These are phyloP conservation scores for Euryodendron excelsum DNA, from an alignment of 148 eudicot genomes.

Conservation along the genomic window DNA sequence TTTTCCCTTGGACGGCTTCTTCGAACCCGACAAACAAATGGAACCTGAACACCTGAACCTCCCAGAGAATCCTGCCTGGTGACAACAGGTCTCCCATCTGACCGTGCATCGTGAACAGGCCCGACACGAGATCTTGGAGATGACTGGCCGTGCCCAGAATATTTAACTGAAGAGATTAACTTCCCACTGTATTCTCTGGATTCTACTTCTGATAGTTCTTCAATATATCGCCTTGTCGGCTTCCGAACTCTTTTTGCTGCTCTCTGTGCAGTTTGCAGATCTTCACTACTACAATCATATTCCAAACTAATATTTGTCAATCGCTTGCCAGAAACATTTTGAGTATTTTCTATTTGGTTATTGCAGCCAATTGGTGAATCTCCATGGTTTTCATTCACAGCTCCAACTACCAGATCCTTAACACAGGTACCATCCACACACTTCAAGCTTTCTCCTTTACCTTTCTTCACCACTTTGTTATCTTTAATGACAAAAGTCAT, in stretches of 20 bases:
- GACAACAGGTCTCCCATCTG: conserved; percentile 44
- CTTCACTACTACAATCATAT: conserved; percentile 41
- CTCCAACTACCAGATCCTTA: conserved; percentile 41
- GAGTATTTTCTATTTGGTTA: conserved; percentile 31
- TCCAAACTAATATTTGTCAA: conserved; percentile 33
- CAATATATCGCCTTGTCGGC: conserved; percentile 91
- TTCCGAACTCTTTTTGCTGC: conserved; percentile 82
- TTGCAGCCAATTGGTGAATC: conserved; percentile 25
- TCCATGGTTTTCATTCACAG: conserved; percentile 30
- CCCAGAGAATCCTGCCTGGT: conserved; percentile 84
- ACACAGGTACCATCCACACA: conserved; percentile 21
- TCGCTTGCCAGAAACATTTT: conserved; percentile 21
- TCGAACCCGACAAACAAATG: conserved; percentile 82
- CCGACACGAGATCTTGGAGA: conserved; percentile 32
- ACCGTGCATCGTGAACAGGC: conserved; percentile 32
- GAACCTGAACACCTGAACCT: conserved; percentile 87
- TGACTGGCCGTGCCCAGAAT: conserved; percentile 30
- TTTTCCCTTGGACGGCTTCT: conserved; percentile 92
- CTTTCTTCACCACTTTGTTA: conserved; percentile 45
- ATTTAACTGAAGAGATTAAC: conserved; percentile 38
- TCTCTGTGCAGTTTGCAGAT: conserved; percentile 37
- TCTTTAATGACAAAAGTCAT: conserved; percentile 59
- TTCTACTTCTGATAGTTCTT: conserved; percentile 79
- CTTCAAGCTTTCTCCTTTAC: conserved; percentile 33
- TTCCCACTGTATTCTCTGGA: conserved; percentile 45